phyloP scores from a whole-genome alignment of 129 eudicot genomes.

The Pittosporum tobira region DNA sequence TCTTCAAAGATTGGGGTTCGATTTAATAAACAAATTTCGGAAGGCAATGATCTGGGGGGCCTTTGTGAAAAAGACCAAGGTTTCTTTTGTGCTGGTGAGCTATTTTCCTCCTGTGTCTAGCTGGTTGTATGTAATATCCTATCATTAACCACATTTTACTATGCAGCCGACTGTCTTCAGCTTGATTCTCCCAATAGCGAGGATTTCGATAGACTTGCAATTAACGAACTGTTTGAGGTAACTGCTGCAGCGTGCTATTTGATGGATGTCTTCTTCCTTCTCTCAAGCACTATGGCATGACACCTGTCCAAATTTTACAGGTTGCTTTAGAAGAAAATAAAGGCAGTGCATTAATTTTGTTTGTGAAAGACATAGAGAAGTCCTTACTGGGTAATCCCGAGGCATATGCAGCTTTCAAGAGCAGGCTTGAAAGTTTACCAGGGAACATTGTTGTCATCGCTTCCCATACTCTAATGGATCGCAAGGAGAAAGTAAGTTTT shows the following conservation, averaged over 20 bases:
- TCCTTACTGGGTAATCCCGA: slow-evolving; percentile 70
- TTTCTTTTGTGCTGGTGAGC: slow-evolving; percentile 82
- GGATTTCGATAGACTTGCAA: slow-evolving; percentile 65
- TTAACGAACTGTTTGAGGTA: slow-evolving; percentile 81
- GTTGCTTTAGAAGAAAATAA: slow-evolving; percentile 70
- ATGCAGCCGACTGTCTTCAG: slow-evolving; percentile 67
- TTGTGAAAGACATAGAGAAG: slow-evolving; percentile 82
- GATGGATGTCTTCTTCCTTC: background rate
- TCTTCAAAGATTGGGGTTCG: slow-evolving; percentile 89
- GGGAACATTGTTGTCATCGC: slow-evolving; percentile 69
- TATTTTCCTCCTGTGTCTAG: background rate
- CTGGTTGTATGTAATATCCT: background rate
- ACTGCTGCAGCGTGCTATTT: background rate
- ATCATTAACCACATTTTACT: background rate
- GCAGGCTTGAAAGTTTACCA: slow-evolving; percentile 68
- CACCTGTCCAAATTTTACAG: slow-evolving; percentile 24
- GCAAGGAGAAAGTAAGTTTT: slow-evolving; percentile 85
- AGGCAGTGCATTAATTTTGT: slow-evolving; percentile 49
- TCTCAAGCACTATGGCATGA: background rate
- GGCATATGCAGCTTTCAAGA: slow-evolving; percentile 58
- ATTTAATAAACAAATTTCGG: slow-evolving; percentile 70
- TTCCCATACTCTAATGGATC: slow-evolving; percentile 76
- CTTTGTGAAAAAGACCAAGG: slow-evolving; percentile 80
- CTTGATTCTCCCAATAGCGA: slow-evolving; percentile 61
- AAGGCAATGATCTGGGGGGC: slow-evolving; percentile 93